Evolutionary conservation across 78 protist species (phyloP).

Genomic region (Dictyostelium intermedium): DNA sequence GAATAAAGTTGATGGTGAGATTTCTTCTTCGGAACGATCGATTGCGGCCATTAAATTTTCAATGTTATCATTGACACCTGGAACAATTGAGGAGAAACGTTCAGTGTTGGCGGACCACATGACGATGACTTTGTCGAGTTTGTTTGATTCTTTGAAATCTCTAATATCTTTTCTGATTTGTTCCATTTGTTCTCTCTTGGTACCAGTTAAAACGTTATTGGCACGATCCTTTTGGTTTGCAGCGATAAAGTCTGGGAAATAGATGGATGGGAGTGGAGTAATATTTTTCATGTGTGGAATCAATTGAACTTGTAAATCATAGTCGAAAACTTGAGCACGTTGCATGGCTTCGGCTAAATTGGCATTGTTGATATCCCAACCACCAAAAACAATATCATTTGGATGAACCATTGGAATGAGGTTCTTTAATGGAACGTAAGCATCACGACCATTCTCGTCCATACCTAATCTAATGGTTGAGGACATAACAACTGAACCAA

Average conservation of each 20-base stretch:
- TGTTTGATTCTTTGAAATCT: slow-evolving; percentile 93
- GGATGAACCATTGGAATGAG: slow-evolving; percentile 99
- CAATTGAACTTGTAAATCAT: slow-evolving; percentile 95
- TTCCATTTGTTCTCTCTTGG: slow-evolving; percentile 93
- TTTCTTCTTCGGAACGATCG: slow-evolving; percentile 81
- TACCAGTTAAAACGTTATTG: slow-evolving; percentile 95
- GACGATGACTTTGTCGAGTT: slow-evolving; percentile 94
- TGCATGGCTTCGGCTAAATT: slow-evolving; percentile 97
- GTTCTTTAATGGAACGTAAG: slow-evolving; percentile 88
- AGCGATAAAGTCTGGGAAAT: slow-evolving; percentile 99
- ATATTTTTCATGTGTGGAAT: slow-evolving; percentile 89
- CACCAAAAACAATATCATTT: slow-evolving; percentile 97
- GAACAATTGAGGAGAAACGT: slow-evolving; percentile 92
- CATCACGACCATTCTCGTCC: slow-evolving; percentile 85
- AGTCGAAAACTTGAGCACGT: slow-evolving; percentile 96
- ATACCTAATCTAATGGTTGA: slow-evolving; percentile 92
- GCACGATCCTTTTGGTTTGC: slow-evolving; percentile 98
- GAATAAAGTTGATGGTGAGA: slow-evolving; percentile 97
- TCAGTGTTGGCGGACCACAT: slow-evolving; percentile 99
- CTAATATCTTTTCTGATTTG: slow-evolving; percentile 96
- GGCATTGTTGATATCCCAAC: slow-evolving; percentile 98
- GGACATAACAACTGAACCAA: slow-evolving; percentile 96
- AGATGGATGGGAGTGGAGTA: slow-evolving; percentile 96
- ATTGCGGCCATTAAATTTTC: slow-evolving; percentile 91
- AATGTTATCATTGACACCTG: slow-evolving; percentile 96